Evolutionary conservation across 257 asterid genomes (phyloP), one percentile per base, ranked within the genome.

Genomic region (Ajuga chamaepitys): DNA sequence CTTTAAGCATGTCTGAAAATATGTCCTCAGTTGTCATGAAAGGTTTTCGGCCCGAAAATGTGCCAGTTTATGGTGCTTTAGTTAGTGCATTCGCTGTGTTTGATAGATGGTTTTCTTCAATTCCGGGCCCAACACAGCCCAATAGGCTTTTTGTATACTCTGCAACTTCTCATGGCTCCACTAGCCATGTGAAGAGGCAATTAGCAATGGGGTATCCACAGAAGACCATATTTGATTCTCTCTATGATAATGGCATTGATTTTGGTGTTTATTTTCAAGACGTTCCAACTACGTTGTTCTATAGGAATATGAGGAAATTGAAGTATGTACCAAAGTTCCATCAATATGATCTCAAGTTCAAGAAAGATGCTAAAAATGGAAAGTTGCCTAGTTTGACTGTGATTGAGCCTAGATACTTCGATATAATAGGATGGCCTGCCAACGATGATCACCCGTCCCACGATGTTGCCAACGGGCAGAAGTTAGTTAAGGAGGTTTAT

Each of bases 401-500:
- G 45, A 83, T 87, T 58, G 95, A 87, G 72, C 95, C 89, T 1
- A 68, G 89, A 46, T 83, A 87, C 58, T 87, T 85, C 9, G 95
- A 81, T 59, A 34, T 87, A 4, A 54, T 16, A 4, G 83, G 82
- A 3, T 65, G 70, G 30, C 88, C 92, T 0, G 95, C 83, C 7
- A 87, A 87, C 54, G 95, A 87, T 32, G 95, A 87, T 61, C 95
- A 87, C 25, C 95, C 92, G 2, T 87, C 92, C 0, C 95, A 87
- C 22, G 95, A 87, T 64, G 88, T 87, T 30, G 92, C 86, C 1
- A 67, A 79, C 26, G 95, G 95, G 42, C 95, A 87, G 81, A 81
- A 26, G 74, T 18, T 87, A 24, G 86, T 87, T 61, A 85, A 87
- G 70, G 95, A 87, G 62, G 81, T 87, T 6, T 87, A 87, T 9